phyloP scores from a whole-genome alignment of 805 yeast species.

The Schwanniomyces vanrijiae region DNA sequence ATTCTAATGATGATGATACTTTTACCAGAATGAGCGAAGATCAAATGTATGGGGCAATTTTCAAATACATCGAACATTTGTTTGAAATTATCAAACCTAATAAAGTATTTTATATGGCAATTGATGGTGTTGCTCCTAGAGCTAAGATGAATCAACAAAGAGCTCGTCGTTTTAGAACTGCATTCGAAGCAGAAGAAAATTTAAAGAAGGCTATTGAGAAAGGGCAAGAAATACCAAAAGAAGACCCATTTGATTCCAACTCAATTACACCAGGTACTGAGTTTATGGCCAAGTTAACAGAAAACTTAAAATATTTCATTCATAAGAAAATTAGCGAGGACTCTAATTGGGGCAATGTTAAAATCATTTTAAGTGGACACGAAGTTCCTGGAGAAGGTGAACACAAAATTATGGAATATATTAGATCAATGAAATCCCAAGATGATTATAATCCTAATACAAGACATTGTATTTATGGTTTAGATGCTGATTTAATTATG shows the following conservation, averaged over 20 bases:
- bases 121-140: slow-evolving; percentile 98
- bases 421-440: slow-evolving; percentile 76
- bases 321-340: slow-evolving; percentile 84
- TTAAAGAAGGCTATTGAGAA: slow-evolving; percentile 68
- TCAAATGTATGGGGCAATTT: slow-evolving; percentile 88
- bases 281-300: slow-evolving; percentile 88
- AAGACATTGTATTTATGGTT: slow-evolving; percentile 92
- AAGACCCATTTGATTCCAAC: slow-evolving; percentile 88
- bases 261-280: slow-evolving; percentile 99
- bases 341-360: slow-evolving; percentile 90
- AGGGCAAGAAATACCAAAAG: slow-evolving; percentile 77
- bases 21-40: slow-evolving; percentile 76
- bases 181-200: slow-evolving; percentile 85
- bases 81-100: slow-evolving; percentile 86
- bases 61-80: slow-evolving; percentile 90
- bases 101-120: slow-evolving; percentile 89
- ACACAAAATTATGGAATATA: slow-evolving; percentile 94
- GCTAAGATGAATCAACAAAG: slow-evolving; percentile 98
- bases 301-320: slow-evolving; percentile 85
- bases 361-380: slow-evolving; percentile 91
- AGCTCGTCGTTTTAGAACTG: slow-evolving; percentile 88
- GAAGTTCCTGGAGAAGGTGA: slow-evolving; percentile 99
- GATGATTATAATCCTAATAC: slow-evolving; percentile 84
- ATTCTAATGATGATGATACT: slow-evolving; percentile 69
- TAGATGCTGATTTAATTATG: slow-evolving; percentile 97